Percentiles rank a stretch among this genome's conserved stretches.
phyloP scores from a whole-genome alignment of 2,329 filamentous ascomycete species.

The Aspergillus sergii region DNA sequence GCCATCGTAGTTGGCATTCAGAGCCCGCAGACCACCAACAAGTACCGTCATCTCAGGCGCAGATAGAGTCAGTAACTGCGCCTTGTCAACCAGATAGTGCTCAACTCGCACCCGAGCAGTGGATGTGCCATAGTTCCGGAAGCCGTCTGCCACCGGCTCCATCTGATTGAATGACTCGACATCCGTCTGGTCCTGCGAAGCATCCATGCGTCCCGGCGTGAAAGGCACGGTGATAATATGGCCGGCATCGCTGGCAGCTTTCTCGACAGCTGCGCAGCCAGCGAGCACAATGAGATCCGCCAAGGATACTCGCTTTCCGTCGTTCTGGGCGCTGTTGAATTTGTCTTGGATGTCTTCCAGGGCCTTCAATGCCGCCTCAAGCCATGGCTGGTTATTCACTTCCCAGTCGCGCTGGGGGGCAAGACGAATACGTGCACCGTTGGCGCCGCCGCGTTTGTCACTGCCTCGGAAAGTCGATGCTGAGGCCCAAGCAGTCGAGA shows the following conservation, averaged over 20 bases:
- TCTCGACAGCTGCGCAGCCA: constrained; percentile 71
- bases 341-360: constrained; percentile 67
- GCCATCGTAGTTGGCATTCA: constrained; percentile 72
- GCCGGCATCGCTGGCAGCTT: constrained; percentile 55
- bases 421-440: constrained; percentile 76
- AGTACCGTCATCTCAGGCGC: constrained; percentile 72
- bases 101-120: constrained; percentile 65
- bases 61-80: constrained; percentile 69
- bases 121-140: constrained; percentile 75
- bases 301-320: constrained; percentile 73
- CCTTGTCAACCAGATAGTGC: constrained; percentile 71
- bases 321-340: constrained; percentile 59
- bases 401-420: constrained; percentile 72
- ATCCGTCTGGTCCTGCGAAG: constrained; percentile 73
- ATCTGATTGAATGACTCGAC: constrained; percentile 64
- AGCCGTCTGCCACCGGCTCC: constrained; percentile 71
- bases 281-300: constrained; percentile 77
- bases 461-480: constrained; percentile 72
- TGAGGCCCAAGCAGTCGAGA: constrained; percentile 69
- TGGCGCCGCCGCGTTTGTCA: constrained; percentile 82
- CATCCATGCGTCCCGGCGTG: constrained; percentile 71
- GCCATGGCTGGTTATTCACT: constrained; percentile 71
- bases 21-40: constrained; percentile 69
- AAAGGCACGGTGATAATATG: constrained; percentile 66
- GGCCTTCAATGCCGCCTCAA: constrained; percentile 62